Percentiles rank a stretch among this genome's conserved stretches.
phyloP scores from a whole-genome alignment of 169 alveolate genomes.

The Babesia bigemina region DNA sequence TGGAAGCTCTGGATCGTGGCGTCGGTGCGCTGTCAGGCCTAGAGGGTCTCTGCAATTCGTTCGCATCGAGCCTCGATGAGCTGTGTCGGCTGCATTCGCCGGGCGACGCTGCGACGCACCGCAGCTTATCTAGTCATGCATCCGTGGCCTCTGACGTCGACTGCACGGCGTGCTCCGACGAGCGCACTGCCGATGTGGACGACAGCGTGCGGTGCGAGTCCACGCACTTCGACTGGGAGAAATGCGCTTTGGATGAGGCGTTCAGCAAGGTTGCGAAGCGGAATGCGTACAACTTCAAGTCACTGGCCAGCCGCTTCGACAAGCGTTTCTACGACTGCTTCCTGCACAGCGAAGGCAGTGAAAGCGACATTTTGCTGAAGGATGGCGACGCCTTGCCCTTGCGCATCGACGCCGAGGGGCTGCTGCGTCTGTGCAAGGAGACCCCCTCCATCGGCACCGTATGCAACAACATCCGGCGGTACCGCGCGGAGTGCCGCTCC shows the following conservation, averaged over 20 bases:
- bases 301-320: constrained; percentile 4
- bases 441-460: constrained; percentile 4
- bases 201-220: constrained; percentile 2
- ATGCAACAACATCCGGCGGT: constrained; percentile 8
- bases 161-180: neutral
- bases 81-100: neutral
- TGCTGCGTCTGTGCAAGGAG: neutral
- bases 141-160: neutral
- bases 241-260: constrained; percentile 1
- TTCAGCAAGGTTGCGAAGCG: neutral
- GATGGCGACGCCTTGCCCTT: neutral
- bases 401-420: constrained; percentile 14
- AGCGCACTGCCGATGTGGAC: neutral
- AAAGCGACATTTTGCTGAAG: neutral
- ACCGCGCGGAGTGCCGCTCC: constrained; percentile 15
- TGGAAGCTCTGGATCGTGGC: constrained; percentile 19
- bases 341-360: constrained; percentile 10
- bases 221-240: constrained; percentile 2
- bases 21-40: neutral
- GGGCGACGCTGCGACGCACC: neutral
- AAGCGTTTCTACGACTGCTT: constrained; percentile 5
- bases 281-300: neutral
- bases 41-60: neutral
- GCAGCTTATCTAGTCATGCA: neutral
- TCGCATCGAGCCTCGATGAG: neutral